Percentiles rank a stretch among this genome's conserved stretches.
Conservation (phyloP, 306 rosid genomes). For the Rosa lucieae region DNA sequence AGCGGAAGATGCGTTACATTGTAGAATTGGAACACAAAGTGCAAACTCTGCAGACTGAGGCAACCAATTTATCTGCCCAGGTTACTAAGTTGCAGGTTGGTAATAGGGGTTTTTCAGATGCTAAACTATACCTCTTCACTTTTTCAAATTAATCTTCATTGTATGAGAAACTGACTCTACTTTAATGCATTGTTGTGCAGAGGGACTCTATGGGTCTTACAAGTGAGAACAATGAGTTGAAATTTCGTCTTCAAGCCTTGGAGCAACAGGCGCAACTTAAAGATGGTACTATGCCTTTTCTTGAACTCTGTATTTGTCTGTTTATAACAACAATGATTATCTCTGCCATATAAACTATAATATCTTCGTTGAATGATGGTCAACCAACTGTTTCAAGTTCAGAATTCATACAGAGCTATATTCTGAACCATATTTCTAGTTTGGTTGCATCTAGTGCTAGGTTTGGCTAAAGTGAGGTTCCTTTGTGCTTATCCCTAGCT, state of each 20-base stretch:
- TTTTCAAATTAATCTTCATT: neutral
- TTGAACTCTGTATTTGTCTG: constrained; percentile 10
- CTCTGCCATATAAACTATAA: neutral
- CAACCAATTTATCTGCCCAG: constrained; percentile 73
- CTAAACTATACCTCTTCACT: neutral
- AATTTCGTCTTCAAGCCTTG: constrained; percentile 81
- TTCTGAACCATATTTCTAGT: neutral
- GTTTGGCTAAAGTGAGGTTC: neutral
- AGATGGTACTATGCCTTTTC: constrained; percentile 54
- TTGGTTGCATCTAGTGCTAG: neutral
- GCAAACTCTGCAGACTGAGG: constrained; percentile 89
- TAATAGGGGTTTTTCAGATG: constrained; percentile 17
- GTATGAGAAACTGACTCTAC: constrained; percentile 5
- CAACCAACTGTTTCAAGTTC: neutral
- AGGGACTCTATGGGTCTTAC: constrained; percentile 56
- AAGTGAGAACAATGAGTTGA: constrained; percentile 71
- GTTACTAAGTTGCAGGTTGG: constrained; percentile 68
- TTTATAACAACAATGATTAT: neutral
- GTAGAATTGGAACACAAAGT: constrained; percentile 85
- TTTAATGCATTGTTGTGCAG: constrained; percentile 32
- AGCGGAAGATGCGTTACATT: constrained; percentile 67
- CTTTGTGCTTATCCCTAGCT: neutral
- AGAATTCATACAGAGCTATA: neutral
- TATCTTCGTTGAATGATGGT: neutral
- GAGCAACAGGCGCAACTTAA: constrained; percentile 83